A percentile compares a stretch with the other conserved stretches of the same genome.
These are phyloP conservation scores for Microthlaspi erraticum DNA, from an alignment of 345 rosid species.

Conservation along the genomic window DNA sequence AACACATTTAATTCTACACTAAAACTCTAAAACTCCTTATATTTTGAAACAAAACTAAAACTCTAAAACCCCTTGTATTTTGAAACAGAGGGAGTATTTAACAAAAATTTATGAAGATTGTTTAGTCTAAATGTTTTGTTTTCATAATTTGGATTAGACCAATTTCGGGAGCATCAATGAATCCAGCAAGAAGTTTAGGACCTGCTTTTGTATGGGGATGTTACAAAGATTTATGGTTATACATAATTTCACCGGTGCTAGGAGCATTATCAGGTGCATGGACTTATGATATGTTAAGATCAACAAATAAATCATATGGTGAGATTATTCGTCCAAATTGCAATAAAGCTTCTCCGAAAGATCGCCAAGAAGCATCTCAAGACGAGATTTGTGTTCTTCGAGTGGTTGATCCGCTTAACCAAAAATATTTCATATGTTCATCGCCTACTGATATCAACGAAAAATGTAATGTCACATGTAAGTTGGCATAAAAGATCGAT, in stretches of 20 bases:
- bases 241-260: slow-evolving; percentile 48
- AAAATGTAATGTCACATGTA: slow-evolving; percentile 32
- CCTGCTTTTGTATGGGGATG: slow-evolving; percentile 56
- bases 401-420: slow-evolving; percentile 26
- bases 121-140: no score
- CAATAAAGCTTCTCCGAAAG: slow-evolving; percentile 28
- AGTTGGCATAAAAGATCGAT: slow-evolving; percentile 7
- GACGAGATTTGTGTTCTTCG: slow-evolving; percentile 38
- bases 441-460: slow-evolving; percentile 32
- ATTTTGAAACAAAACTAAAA: no score
- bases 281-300: slow-evolving; percentile 53
- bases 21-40: no score
- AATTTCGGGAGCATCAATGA: slow-evolving; percentile 77
- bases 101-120: no score
- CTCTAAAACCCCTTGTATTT: no score
- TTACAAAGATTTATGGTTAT: slow-evolving; percentile 54
- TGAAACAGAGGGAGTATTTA: no score
- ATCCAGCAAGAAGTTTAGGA: slow-evolving; percentile 70
- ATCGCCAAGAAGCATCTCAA: slow-evolving; percentile 31
- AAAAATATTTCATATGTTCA: slow-evolving; percentile 33
- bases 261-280: slow-evolving; percentile 61
- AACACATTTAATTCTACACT: no score
- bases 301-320: slow-evolving; percentile 54
- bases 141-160: slow-evolving; percentile 43
- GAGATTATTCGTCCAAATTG: slow-evolving; percentile 39